Evolutionary conservation across 1,284 basidiomycete genomes (phyloP), one percentile per base, ranked within the genome.

Genomic region (Pterulicium gracile): DNA sequence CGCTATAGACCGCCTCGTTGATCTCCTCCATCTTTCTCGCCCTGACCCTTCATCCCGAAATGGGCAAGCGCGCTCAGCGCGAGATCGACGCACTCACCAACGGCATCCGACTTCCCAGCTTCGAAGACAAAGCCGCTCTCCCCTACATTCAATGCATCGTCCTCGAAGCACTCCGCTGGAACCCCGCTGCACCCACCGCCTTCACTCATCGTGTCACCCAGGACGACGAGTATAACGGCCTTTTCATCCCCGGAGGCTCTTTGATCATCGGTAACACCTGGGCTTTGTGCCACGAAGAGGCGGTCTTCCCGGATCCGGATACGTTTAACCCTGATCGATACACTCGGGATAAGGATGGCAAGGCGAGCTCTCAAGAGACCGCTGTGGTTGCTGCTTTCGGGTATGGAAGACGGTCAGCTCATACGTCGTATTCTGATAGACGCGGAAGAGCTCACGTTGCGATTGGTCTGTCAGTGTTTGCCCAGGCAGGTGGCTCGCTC

Each of bases 21-120:
- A 52, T 68, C 46, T 63, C 60, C 34, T 62, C 58, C 0, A 63
- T 68, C 51, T 64, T 66, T 51, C 55, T 72, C 19, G 67, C 68
- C 0, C 68, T 70, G 65, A 58, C 67, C 7, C 56, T 70, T n/a
- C 57, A 62, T 46, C 69, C 66, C 13, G 68, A 69, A n/a, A 57
- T 63, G 4, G 65, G 66, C 48, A 58, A 54, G 45, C 65, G 62
- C 42, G 69, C 67, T 0, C 69, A 69, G 49, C 59, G 58, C 7
- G 68, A 72, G 49, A 57, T 72, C 15, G 69, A 70, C 50, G 40
- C 56, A 2, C 62, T 71, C 21, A 54, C 71, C 49, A 67, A 67
- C 3, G 43, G 40, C 4, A 58, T 63, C 21, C 55, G 69, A 22
- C 54, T 73, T 4, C 72, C 72, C 1, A 60, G 54, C 0, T 57